phyloP scores from a whole-genome alignment of 2,329 filamentous ascomycete species.

The Davidsoniella australis region DNA sequence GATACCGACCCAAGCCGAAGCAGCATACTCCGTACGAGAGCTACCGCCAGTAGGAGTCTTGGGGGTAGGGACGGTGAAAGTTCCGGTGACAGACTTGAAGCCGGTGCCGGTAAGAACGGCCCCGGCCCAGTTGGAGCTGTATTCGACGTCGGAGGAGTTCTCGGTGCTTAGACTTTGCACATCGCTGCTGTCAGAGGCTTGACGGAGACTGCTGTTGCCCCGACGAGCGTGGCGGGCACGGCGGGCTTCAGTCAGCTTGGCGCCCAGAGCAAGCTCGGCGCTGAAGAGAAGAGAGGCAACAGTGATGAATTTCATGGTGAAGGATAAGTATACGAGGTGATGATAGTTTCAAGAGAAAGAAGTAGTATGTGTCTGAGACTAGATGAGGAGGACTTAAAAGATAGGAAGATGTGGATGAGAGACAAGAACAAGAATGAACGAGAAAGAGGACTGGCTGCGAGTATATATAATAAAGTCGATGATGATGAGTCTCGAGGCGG shows the following conservation, averaged over 20 bases:
- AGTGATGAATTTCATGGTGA: slow-evolving; percentile 9
- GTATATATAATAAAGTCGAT: too few relatives aligned
- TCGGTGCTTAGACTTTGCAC: neutral
- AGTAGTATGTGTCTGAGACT: too few relatives aligned
- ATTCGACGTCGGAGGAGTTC: slow-evolving; percentile 12
- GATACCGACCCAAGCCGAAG: slow-evolving; percentile 29
- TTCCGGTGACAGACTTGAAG: slow-evolving; percentile 18
- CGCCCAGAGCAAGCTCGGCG: slow-evolving; percentile 4
- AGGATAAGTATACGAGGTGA: neutral
- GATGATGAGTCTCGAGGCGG: too few relatives aligned
- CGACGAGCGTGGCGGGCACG: slow-evolving; percentile 2
- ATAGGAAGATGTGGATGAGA: too few relatives aligned
- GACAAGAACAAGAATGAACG: too few relatives aligned
- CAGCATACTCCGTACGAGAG: slow-evolving; percentile 13
- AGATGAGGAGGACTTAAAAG: too few relatives aligned
- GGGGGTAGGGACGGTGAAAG: slow-evolving; percentile 17
- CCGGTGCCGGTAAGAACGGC: slow-evolving; percentile 17
- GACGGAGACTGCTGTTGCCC: slow-evolving; percentile 4
- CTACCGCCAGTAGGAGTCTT: neutral
- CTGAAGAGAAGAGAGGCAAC: slow-evolving; percentile 3
- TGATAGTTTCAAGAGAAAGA: too few relatives aligned
- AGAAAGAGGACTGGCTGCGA: too few relatives aligned
- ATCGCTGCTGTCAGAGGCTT: neutral
- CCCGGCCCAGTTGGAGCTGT: slow-evolving; percentile 19
- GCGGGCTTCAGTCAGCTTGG: slow-evolving; percentile 8